These are phyloP conservation scores for Centaurea solstitialis DNA, from an alignment of 129 eudicot genomes.

Conservation along the genomic window DNA sequence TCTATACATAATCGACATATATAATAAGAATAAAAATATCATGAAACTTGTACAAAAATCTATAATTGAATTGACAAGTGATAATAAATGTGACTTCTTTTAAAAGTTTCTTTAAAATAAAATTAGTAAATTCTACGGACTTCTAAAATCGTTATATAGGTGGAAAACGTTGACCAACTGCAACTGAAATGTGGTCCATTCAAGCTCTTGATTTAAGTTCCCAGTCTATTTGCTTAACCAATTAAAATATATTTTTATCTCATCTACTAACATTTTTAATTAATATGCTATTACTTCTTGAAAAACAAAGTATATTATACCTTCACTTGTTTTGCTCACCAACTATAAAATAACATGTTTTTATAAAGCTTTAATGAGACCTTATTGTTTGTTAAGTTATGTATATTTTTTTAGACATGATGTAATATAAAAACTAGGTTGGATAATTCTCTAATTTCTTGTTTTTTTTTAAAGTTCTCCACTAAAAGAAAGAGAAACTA, in stretches of 20 bases:
- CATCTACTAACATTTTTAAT: neutral
- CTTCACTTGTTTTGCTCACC: neutral
- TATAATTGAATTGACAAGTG: too few species aligned
- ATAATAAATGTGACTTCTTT: too few species aligned
- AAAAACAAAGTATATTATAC: neutral
- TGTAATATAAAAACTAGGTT: neutral
- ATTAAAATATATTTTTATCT: neutral
- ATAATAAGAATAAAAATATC: too few species aligned
- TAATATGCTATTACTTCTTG: neutral
- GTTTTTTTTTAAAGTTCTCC: too few species aligned
- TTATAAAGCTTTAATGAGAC: neutral
- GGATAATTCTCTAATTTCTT: too few species aligned
- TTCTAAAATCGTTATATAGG: neutral
- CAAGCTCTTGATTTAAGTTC: conserved; percentile 12
- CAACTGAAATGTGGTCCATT: conserved; percentile 13
- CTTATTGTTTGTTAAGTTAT: neutral
- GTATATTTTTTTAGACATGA: neutral
- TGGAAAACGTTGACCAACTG: conserved; percentile 28
- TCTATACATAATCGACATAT: too few species aligned
- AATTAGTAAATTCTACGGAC: neutral
- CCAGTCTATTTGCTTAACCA: neutral
- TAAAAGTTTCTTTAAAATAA: too few species aligned
- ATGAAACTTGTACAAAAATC: too few species aligned
- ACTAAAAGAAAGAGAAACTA: neutral
- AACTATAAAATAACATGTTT: neutral